These are phyloP conservation scores for Alternaria solani DNA, from an alignment of 2,329 filamentous ascomycete species.

Conservation along the genomic window DNA sequence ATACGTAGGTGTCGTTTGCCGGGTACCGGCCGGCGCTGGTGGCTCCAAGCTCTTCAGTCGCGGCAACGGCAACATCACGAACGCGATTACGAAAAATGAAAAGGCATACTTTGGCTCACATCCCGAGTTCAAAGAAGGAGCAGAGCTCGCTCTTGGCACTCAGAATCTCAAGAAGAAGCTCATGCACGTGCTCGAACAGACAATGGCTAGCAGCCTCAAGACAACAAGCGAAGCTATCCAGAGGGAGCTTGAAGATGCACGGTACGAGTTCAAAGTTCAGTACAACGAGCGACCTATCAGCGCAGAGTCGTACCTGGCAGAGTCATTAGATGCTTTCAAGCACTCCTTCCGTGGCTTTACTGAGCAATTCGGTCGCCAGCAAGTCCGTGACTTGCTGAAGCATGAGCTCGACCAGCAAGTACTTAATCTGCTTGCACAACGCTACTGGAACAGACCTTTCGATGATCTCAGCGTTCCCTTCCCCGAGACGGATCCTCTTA, in stretches of 20 bases:
- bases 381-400: constrained; percentile 91
- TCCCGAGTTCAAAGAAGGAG: constrained; percentile 79
- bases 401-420: constrained; percentile 93
- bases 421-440: constrained; percentile 86
- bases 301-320: constrained; percentile 94
- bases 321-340: constrained; percentile 95
- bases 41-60: constrained; percentile 79
- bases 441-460: constrained; percentile 97
- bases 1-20: constrained; percentile 94
- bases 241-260: constrained; percentile 94
- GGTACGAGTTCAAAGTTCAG: constrained; percentile 99
- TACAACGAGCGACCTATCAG: constrained; percentile 96
- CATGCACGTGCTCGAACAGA: constrained; percentile 96
- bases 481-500: constrained; percentile 75
- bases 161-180: constrained; percentile 90
- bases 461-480: constrained; percentile 75
- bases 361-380: constrained; percentile 84
- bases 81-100: constrained; percentile 86
- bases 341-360: constrained; percentile 96
- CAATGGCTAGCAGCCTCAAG: constrained; percentile 92
- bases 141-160: constrained; percentile 81
- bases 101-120: constrained; percentile 85
- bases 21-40: constrained; percentile 70
- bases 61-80: constrained; percentile 79
- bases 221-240: constrained; percentile 90